Evolutionary conservation across 1,284 basidiomycete genomes (phyloP).

Genomic region (Trametes versicolor): DNA sequence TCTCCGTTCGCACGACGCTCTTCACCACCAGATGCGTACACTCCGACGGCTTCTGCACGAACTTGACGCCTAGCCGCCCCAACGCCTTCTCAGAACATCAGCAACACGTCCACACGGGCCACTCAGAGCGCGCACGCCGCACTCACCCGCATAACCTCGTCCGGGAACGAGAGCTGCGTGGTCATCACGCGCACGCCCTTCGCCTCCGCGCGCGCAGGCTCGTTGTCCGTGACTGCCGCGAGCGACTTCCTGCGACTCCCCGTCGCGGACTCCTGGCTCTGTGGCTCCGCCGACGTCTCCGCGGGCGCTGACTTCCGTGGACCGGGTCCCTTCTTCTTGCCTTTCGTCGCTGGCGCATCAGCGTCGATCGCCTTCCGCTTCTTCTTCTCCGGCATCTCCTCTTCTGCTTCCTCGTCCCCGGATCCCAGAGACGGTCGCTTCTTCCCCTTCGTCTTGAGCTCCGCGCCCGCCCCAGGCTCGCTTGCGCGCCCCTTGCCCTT

Average conservation of each 20-base stretch:
- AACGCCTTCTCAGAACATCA: constrained; percentile 55
- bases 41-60: constrained; percentile 66
- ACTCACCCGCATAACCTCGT: constrained; percentile 64
- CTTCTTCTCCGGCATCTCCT: constrained; percentile 48
- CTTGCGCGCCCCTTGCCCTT: constrained; percentile 36
- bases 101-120: background rate
- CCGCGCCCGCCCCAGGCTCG: constrained; percentile 42
- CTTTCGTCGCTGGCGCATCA: constrained; percentile 34
- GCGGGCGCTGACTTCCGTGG: constrained; percentile 16
- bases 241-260: constrained; percentile 20
- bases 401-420: constrained; percentile 40
- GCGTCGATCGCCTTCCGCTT: constrained; percentile 39
- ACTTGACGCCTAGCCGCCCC: constrained; percentile 68
- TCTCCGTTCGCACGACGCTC: constrained; percentile 80
- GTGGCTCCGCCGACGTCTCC: constrained; percentile 20
- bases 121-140: background rate
- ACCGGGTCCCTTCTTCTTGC: constrained; percentile 35
- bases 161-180: constrained; percentile 63
- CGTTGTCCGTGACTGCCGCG: constrained; percentile 19
- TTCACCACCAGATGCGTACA: constrained; percentile 82
- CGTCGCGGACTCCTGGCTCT: constrained; percentile 34
- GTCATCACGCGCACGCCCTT: constrained; percentile 61
- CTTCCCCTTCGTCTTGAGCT: constrained; percentile 42
- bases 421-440: constrained; percentile 37
- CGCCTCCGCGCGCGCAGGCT: constrained; percentile 3